Base-by-base conservation (phyloP, 106 monocot species). In the Acanthochlamys bracteata region DNA sequence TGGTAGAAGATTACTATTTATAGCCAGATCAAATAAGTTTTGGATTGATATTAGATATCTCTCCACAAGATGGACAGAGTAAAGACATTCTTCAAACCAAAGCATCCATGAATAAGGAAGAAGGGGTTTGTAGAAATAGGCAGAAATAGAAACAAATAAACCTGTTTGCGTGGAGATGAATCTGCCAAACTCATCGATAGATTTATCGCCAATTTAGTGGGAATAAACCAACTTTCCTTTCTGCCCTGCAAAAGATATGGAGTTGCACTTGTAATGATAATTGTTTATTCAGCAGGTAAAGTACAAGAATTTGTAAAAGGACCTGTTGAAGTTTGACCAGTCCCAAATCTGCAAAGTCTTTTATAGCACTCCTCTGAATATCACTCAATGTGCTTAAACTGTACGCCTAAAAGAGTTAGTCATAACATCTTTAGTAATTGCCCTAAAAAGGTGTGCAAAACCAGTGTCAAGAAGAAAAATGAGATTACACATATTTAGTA, bases 151-250 rank as follows among this genome's bases (percentile, higher is more conserved):
- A 55, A 70, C 39, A 66, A 17, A 7, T n/a, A 64, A 42, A 98
- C 98, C 85, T 98, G 79, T 71, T 92, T 98, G 55, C 75, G 82
- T 61, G 92, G 76, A 55, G 83, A 81, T 24, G 88, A 75, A 70
- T 98, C 98, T 55, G 98, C 81, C 64, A 88, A 86, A 69, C 92
- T 92, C 66, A 83, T 72, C 63, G 98, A 92, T 66, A 98, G 98
- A 71, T 98, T 98, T 0, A 88, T 79, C 46, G 88, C 92, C 70
- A 98, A 76, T 69, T 81, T 92, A 57, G 98, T 98, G 23, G 98
- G 98, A 41, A 98, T 83, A 60, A 98, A 98, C 92, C 92, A 98
- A 67, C 76, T 80, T 40, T 98, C 98, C 66, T 98, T 98, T 67
- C 98, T 83, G 47, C 91, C 98, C 98, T 98, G 72, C 24, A 71